These are phyloP conservation scores for Sclerotinia minor DNA, from an alignment of 2,329 filamentous ascomycete species.

Conservation along the genomic window DNA sequence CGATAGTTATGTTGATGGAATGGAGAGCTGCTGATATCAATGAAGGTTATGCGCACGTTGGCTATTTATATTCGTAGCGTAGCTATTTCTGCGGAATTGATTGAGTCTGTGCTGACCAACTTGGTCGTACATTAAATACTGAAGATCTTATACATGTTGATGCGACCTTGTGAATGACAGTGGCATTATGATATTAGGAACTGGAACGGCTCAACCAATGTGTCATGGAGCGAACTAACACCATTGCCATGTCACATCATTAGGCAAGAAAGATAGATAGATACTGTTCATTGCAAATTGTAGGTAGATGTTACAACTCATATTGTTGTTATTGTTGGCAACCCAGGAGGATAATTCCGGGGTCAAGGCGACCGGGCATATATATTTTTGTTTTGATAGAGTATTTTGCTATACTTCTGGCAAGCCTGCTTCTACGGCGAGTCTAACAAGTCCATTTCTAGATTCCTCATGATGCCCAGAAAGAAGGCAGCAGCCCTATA, in stretches of 20 bases:
- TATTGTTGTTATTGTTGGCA: neutral
- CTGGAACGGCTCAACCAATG: neutral
- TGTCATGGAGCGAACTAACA: neutral
- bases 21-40: constrained; percentile 19
- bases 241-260: neutral
- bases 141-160: neutral
- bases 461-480: neutral
- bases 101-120: neutral
- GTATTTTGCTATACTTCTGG: neutral
- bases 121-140: constrained; percentile 7
- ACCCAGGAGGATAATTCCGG: too few species aligned
- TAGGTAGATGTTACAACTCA: neutral
- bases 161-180: neutral
- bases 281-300: neutral
- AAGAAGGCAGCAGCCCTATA: too few species aligned
- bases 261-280: neutral
- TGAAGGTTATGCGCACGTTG: constrained; percentile 25
- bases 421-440: neutral
- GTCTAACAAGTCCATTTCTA: neutral
- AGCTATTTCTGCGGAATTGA: neutral
- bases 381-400: too few species aligned
- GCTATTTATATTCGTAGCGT: constrained; percentile 5
- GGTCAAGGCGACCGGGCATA: too few species aligned
- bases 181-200: neutral
- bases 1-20: constrained; percentile 1